These are phyloP conservation scores for Uronychia setigera DNA, from an alignment of 73 alveolate species.

Conservation along the genomic window DNA sequence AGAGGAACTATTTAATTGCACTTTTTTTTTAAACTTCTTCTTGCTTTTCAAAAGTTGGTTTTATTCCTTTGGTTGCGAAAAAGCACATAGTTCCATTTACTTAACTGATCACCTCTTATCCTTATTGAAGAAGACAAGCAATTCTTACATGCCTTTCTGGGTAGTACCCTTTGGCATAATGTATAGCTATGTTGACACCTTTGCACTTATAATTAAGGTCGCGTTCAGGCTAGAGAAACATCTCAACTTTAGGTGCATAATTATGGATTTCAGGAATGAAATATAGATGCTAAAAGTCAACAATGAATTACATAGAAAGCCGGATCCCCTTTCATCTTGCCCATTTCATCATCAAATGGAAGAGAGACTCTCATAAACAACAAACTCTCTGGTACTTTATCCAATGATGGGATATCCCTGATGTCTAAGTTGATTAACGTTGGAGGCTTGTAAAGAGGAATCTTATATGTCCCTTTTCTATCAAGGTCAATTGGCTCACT, in stretches of 20 bases:
- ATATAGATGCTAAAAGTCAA: conserved; percentile 32
- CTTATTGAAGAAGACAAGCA: conserved; percentile 43
- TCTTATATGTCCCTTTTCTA: conserved; percentile 50
- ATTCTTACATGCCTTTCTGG: conserved; percentile 58
- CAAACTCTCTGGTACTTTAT: conserved; percentile 51
- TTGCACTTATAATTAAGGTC: conserved; percentile 62
- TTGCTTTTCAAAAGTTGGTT: conserved; percentile 15
- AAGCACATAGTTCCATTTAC: conserved; percentile 53
- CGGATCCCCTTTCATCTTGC: conserved; percentile 60
- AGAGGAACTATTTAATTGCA: not conserved
- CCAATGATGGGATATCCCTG: conserved; percentile 48
- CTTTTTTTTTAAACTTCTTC: conserved; percentile 4
- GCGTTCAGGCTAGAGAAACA: conserved; percentile 59
- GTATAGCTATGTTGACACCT: conserved; percentile 38
- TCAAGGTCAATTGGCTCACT: not conserved
- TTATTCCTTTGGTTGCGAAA: conserved; percentile 57
- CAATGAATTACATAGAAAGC: conserved; percentile 25
- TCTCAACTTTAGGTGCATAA: conserved; percentile 63
- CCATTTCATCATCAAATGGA: conserved; percentile 64
- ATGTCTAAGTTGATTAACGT: conserved; percentile 54
- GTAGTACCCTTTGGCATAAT: conserved; percentile 52
- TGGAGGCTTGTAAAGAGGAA: conserved; percentile 68
- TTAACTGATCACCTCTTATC: conserved; percentile 37
- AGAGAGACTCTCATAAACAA: conserved; percentile 57
- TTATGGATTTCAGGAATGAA: conserved; percentile 69